Percentiles rank a stretch among this genome's conserved stretches.
Evolutionary conservation across 2,329 filamentous ascomycete genomes (phyloP).

Genomic region (Penicillium sp.): DNA sequence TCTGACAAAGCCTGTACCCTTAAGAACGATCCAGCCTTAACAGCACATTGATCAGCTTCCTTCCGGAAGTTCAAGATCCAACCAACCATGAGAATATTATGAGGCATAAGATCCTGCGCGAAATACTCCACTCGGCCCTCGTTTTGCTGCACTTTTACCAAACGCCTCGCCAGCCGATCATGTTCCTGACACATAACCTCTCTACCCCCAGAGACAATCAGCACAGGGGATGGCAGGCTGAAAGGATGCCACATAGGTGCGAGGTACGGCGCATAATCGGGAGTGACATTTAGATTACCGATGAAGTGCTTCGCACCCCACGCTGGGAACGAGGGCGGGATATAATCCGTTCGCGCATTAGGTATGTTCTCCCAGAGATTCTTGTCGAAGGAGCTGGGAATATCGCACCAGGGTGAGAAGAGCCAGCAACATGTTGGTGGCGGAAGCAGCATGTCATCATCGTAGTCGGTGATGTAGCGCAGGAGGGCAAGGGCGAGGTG

Average conservation of each 20-base stretch:
- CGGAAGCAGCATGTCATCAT: slow-evolving; percentile 6
- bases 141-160: slow-evolving; percentile 8
- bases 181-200: slow-evolving; percentile 12
- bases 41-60: slow-evolving; percentile 7
- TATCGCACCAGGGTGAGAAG: slow-evolving; percentile 20
- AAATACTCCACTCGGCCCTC: slow-evolving; percentile 10
- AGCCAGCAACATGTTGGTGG: slow-evolving; percentile 14
- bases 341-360: slow-evolving; percentile 2
- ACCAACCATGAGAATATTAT: slow-evolving; percentile 9
- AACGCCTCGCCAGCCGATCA: slow-evolving; percentile 6
- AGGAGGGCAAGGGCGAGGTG: slow-evolving; percentile 21
- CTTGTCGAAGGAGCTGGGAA: slow-evolving; percentile 3
- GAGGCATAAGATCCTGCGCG: slow-evolving; percentile 4
- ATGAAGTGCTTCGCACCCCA: slow-evolving; percentile 7
- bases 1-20: slow-evolving; percentile 1
- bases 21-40: slow-evolving; percentile 2
- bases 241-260: slow-evolving; percentile 7
- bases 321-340: slow-evolving; percentile 3
- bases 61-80: slow-evolving; percentile 6
- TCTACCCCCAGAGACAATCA: slow-evolving; percentile 6
- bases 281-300: slow-evolving; percentile 2
- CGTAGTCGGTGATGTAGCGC: slow-evolving; percentile 18
- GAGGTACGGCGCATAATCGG: background rate
- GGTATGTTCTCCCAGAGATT: slow-evolving; percentile 8
- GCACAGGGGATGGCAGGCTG: slow-evolving; percentile 1